Evolutionary conservation across 129 eudicot species (phyloP).

Genomic region (Helianthus annuus): HanXRQr2.0-SUNRISE NC_035440.2:94789315-94789814

Average conservation of each 20-base stretch:
- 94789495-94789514: constrained; percentile 29
- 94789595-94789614: constrained; percentile 64
- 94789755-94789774: too few relatives aligned
- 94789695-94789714: constrained; percentile 74
- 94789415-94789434: background rate
- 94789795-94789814: too few relatives aligned
- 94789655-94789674: constrained; percentile 74
- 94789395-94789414: background rate
- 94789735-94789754: constrained; percentile 31
- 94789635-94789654: constrained; percentile 77
- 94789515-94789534: background rate
- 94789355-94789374: constrained; percentile 9
- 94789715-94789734: constrained; percentile 94
- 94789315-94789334: background rate
- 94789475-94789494: constrained; percentile 60
- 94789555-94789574: constrained; percentile 96
- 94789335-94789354: background rate
- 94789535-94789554: constrained; percentile 58
- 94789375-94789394: background rate
- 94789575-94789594: constrained; percentile 99
- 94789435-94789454: constrained; percentile 14
- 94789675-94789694: constrained; percentile 81
- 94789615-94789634: constrained; percentile 93
- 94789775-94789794: too few relatives aligned
- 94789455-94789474: constrained; percentile 12